Percentiles rank a stretch among this genome's conserved stretches.
These are phyloP conservation scores for Pascua sp. DNA, from an alignment of 1,284 basidiomycete genomes.

Conservation along the genomic window DNA sequence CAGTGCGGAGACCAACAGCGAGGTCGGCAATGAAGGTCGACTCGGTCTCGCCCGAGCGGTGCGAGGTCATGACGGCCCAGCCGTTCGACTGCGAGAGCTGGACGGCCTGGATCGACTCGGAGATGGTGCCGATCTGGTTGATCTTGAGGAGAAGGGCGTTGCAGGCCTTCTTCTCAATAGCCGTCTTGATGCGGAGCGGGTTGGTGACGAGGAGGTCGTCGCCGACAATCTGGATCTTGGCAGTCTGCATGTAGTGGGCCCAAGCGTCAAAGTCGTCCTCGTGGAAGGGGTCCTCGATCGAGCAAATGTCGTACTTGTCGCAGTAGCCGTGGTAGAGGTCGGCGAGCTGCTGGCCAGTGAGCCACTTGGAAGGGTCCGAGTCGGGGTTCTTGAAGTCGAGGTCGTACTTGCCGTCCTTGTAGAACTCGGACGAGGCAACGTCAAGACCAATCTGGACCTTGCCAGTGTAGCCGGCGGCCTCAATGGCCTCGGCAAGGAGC, in stretches of 20 bases:
- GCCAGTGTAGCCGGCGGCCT: conserved; percentile 96
- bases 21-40: conserved; percentile 98
- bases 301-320: conserved; percentile 92
- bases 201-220: conserved; percentile 99
- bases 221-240: conserved; percentile 74
- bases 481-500: conserved; percentile 91
- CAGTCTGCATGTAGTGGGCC: conserved; percentile 74
- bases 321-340: conserved; percentile 84
- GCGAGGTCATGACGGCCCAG: conserved; percentile 99
- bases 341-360: conserved; percentile 71
- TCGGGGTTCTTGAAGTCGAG: conserved; percentile 98
- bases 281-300: conserved; percentile 99
- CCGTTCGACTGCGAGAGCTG: conserved; percentile 94
- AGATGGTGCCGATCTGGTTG: conserved; percentile 99
- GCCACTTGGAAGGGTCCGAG: conserved; percentile 95
- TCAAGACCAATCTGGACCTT: conserved; percentile 99
- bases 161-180: conserved; percentile 99
- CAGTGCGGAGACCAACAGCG: conserved; percentile 79
- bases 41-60: conserved; percentile 95
- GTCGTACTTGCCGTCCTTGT: conserved; percentile 99
- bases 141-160: conserved; percentile 98
- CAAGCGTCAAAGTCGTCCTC: conserved; percentile 99
- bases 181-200: conserved; percentile 94
- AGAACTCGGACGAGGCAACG: conserved; percentile 99
- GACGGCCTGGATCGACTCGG: conserved; percentile 80